These are phyloP conservation scores for Aspergillus cejpii DNA, from an alignment of 2,329 filamentous ascomycete genomes.

Conservation along the genomic window DNA sequence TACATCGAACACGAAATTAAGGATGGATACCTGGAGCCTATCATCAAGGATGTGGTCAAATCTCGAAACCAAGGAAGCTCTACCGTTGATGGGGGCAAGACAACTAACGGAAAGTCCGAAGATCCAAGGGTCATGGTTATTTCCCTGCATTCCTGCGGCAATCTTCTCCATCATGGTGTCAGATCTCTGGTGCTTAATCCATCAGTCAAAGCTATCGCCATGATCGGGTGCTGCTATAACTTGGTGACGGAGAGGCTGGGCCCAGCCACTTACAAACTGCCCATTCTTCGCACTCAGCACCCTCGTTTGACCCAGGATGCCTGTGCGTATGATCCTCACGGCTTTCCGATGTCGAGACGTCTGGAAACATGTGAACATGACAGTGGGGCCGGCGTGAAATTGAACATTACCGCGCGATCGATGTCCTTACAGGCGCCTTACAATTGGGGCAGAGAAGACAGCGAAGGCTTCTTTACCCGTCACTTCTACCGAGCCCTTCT, in stretches of 20 bases:
- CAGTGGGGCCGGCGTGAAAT: constrained; percentile 57
- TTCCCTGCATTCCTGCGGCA: constrained; percentile 94
- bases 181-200: constrained; percentile 79
- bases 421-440: constrained; percentile 94
- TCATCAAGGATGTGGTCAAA: constrained; percentile 33
- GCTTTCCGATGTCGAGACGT: constrained; percentile 82
- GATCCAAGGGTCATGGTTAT: constrained; percentile 64
- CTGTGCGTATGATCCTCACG: constrained; percentile 72
- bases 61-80: constrained; percentile 7
- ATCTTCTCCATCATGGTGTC: constrained; percentile 91
- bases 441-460: constrained; percentile 81
- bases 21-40: constrained; percentile 39
- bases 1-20: constrained; percentile 43
- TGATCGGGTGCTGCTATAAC: constrained; percentile 98
- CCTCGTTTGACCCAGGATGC: constrained; percentile 61
- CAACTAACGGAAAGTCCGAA: constrained; percentile 5
- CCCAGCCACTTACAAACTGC: constrained; percentile 77
- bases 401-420: constrained; percentile 96
- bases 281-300: constrained; percentile 69
- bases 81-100: background rate
- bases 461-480: constrained; percentile 79
- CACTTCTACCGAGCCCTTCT: constrained; percentile 89
- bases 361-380: constrained; percentile 53
- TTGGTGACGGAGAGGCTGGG: constrained; percentile 84
- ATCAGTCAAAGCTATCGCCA: constrained; percentile 78